phyloP scores from a whole-genome alignment of 2,329 filamentous ascomycete genomes.

The Xylariomycetidae sp. region DNA sequence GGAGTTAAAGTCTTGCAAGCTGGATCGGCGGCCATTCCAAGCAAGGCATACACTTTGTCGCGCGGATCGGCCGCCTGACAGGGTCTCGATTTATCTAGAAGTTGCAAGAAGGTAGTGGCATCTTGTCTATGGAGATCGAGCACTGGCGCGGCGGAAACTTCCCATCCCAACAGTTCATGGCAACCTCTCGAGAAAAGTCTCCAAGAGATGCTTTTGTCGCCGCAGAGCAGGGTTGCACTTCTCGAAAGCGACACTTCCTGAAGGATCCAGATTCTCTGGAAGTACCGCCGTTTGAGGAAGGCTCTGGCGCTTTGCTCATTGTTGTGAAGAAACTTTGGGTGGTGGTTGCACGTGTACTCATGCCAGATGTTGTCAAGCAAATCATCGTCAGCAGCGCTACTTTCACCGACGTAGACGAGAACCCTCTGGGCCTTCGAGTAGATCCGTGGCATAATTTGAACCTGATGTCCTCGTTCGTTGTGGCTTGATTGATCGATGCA shows the following conservation, averaged over 20 bases:
- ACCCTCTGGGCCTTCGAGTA: slow-evolving; percentile 6
- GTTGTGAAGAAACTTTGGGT: too few species aligned
- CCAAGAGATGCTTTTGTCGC: slow-evolving; percentile 3
- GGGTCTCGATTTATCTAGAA: slow-evolving; percentile 1
- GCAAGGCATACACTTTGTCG: slow-evolving; percentile 9
- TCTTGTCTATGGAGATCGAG: too few species aligned
- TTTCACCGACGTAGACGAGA: slow-evolving; percentile 2
- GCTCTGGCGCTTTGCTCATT: too few species aligned
- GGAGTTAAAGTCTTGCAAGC: slow-evolving; percentile 1
- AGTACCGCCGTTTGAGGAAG: slow-evolving; percentile 6
- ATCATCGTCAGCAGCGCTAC: not conserved
- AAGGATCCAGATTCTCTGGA: slow-evolving; percentile 8
- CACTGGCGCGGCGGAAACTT: too few species aligned
- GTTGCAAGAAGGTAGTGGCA: too few species aligned
- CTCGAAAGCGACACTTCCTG: slow-evolving; percentile 9
- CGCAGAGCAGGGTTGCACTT: slow-evolving; percentile 5
- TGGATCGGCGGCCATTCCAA: slow-evolving; percentile 4
- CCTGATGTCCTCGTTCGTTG: slow-evolving; percentile 9
- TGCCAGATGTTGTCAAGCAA: too few species aligned
- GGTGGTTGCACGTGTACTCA: too few species aligned
- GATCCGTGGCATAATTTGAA: slow-evolving; percentile 9
- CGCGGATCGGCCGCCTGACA: slow-evolving; percentile 4
- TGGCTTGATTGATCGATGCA: slow-evolving; percentile 9
- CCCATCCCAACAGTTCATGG: too few species aligned
- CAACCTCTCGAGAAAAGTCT: slow-evolving; percentile 1